These are phyloP conservation scores for Thielaviopsis ethacetica DNA, from an alignment of 2,329 filamentous ascomycete genomes.

Conservation along the genomic window DNA sequence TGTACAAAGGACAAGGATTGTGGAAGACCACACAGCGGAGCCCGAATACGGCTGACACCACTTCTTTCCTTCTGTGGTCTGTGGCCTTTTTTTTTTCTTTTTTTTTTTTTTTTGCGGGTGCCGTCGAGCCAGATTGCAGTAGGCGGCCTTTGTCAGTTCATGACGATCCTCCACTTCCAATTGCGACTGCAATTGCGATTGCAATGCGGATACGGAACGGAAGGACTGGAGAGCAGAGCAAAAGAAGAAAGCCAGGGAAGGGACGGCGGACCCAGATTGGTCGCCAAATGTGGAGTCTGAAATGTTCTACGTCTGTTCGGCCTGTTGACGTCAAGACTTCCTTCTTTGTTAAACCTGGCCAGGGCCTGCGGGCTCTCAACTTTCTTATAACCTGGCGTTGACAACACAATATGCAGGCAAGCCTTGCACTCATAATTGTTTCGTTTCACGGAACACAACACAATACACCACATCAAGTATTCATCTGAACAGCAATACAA, in stretches of 20 bases:
- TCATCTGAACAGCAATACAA: neutral
- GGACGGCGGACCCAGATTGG: too few relatives aligned
- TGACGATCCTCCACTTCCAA: neutral
- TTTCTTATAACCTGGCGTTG: neutral
- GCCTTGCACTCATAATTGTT: neutral
- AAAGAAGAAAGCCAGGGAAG: too few relatives aligned
- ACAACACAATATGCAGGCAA: neutral
- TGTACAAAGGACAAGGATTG: neutral
- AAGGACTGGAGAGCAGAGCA: too few relatives aligned
- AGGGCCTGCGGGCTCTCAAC: neutral
- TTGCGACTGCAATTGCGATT: too few relatives aligned
- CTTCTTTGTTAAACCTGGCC: too few relatives aligned
- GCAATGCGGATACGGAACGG: too few relatives aligned
- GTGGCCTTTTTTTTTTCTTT: too few relatives aligned
- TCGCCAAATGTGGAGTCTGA: too few relatives aligned
- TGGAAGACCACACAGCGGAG: constrained; percentile 6
- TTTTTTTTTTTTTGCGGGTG: neutral
- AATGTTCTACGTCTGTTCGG: too few relatives aligned
- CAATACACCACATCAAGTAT: neutral
- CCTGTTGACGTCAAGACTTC: too few relatives aligned
- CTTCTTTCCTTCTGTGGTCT: neutral
- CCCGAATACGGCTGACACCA: constrained; percentile 12
- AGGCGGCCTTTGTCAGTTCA: neutral
- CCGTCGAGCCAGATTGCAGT: neutral
- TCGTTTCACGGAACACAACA: neutral